Evolutionary conservation across 108 stramenopile genomes (phyloP).

Genomic region (Cyclostephanos tholiformis): DNA sequence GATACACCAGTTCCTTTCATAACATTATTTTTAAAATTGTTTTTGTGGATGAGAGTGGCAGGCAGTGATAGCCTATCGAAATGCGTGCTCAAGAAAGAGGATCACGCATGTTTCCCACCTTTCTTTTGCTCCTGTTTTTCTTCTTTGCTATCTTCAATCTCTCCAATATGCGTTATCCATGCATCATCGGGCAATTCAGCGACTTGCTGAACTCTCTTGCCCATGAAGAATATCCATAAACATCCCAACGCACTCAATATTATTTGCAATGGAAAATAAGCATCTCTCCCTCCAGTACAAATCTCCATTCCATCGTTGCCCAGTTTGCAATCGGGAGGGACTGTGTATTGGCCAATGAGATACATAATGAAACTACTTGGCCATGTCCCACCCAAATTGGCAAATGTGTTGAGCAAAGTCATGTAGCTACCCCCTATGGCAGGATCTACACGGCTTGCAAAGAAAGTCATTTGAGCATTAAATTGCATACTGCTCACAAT

Average conservation of each 20-base stretch:
- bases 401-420: slow-evolving; percentile 97
- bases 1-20: not conserved
- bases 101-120: slow-evolving; percentile 31
- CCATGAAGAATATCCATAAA: slow-evolving; percentile 70
- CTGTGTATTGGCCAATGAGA: slow-evolving; percentile 63
- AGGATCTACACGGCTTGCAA: slow-evolving; percentile 94
- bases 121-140: slow-evolving; percentile 34
- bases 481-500: slow-evolving; percentile 90
- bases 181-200: slow-evolving; percentile 83
- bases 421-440: slow-evolving; percentile 99
- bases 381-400: slow-evolving; percentile 95
- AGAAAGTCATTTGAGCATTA: slow-evolving; percentile 99
- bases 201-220: slow-evolving; percentile 60
- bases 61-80: no score
- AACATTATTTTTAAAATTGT: not conserved
- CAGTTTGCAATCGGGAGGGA: slow-evolving; percentile 47
- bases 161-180: slow-evolving; percentile 84
- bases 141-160: slow-evolving; percentile 40
- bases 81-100: not conserved
- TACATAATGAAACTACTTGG: slow-evolving; percentile 85
- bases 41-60: no score
- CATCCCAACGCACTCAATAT: slow-evolving; percentile 69
- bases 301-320: slow-evolving; percentile 40
- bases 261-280: slow-evolving; percentile 72
- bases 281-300: slow-evolving; percentile 72